Evolutionary conservation across 2,329 filamentous ascomycete genomes (phyloP), one percentile per base, ranked within the genome.

Genomic region (Ophiocordyceps australis): DNA sequence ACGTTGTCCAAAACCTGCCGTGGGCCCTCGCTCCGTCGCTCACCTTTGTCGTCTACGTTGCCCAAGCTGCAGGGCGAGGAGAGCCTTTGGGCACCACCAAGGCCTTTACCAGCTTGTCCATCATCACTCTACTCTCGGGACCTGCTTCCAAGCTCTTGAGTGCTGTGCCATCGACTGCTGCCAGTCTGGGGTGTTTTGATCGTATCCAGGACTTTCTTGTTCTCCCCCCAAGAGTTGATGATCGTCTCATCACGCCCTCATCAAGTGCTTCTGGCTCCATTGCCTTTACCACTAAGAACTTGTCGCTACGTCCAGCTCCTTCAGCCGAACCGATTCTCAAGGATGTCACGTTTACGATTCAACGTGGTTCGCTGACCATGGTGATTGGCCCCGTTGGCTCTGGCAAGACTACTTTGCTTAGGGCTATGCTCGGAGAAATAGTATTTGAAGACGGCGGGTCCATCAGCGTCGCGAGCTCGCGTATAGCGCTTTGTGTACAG

Each of bases 21-120:
- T 36, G 34, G 32, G 29, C 30, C 15, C 22, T 33, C 7, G 29
- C 28, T 5, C 30, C 32, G 3, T 27, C 32, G 12, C 16, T 31
- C 3, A 33, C 34, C 2, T 34, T 29, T 21, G 27, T 30, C 17
- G 24, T 35, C n/a, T 29, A 29, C 24, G 30, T 27, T 14, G 30
- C 27, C 9, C 27, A 32, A 16, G 24, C 27, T 7, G 15, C 27
- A 6, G 14, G 25, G 5, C 16, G 17, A 10, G 27, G 25, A 14
- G 14, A 24, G 5, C 12, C 30, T 5, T 17, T 34, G 6, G 29
- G 29, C 18, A 24, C 26, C 9, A 31, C 22, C 9, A 29, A 28
- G 21, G 32, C 32, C 2, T 40, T 37, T 9, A 40, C 38, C 5
- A 38, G 32, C 12, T 31, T 40, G 6, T 34, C 38, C 8, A 33